phyloP scores from a whole-genome alignment of 306 rosid species.

The Adenanthera pavonina region DNA sequence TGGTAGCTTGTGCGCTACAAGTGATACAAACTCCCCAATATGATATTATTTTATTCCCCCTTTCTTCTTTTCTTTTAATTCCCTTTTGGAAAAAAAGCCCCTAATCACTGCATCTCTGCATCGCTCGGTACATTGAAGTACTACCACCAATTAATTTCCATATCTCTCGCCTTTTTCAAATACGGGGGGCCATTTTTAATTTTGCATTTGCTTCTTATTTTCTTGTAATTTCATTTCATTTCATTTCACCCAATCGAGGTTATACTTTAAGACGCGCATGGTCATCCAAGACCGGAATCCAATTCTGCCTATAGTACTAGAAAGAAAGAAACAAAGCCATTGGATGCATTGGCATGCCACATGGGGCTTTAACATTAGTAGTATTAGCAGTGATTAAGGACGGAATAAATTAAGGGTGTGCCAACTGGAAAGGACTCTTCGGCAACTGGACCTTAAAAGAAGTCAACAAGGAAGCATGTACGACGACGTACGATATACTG shows the following conservation, averaged over 20 bases:
- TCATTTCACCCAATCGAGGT: no score
- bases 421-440: neutral
- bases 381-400: neutral
- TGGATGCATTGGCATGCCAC: neutral
- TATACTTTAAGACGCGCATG: no score
- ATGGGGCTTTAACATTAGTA: neutral
- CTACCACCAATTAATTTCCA: neutral
- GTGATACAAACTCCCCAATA: neutral
- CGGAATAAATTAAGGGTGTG: slow-evolving; percentile 29
- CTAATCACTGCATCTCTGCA: neutral
- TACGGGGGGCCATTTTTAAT: no score
- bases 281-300: neutral
- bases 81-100: no score
- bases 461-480: slow-evolving; percentile 38
- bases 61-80: neutral
- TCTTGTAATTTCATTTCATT: no score
- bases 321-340: neutral
- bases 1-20: neutral
- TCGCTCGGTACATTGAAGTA: neutral
- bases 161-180: neutral
- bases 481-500: slow-evolving; percentile 35
- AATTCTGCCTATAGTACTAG: neutral
- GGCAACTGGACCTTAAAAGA: slow-evolving; percentile 18
- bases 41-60: neutral
- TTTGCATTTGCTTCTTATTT: no score